Evolutionary conservation across 495 filamentous ascomycete species (phyloP), one percentile per base, ranked within the genome.

Genomic region (Podospora conica): DNA sequence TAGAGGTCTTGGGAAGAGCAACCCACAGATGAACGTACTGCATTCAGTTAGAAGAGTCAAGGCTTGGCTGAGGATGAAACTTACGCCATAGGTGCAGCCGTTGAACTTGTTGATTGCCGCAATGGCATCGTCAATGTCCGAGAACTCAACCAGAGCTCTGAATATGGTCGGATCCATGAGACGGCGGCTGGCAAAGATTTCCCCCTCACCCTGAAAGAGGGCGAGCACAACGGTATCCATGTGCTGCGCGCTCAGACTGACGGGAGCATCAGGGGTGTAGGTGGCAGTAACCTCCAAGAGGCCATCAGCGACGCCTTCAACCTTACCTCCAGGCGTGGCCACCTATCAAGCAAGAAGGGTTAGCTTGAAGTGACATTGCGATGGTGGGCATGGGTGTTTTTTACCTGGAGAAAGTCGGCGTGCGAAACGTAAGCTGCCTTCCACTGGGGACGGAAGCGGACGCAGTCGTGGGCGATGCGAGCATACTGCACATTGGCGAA

Each of bases 401-500:
- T 59, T 71, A 81, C 80, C 59, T 69, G 59, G n/a, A 68, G 65
- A 66, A 80, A 82, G 22, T 84, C 78, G 58, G 65, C 72, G 3
- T 80, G 74, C 21, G 76, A 75, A 21, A 89, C 77, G 61, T 82
- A 85, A 58, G 79, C 73, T 12, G 81, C 78, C 31, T 69, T 63
- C 82, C 85, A 89, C 48, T 81, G 79, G n/a, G 72, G 76, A 61
- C 75, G 71, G 56, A 77, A 72, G 31, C 77, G 72, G 55, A 84
- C 68, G 18, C 80, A 81, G 29, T 78, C 73, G 64, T 80, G 78
- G 20, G 81, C 76, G 22, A 78, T 78, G 54, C 75, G 80, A 28
- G 85, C 81, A 69, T 88, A 85, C 62, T 80, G 79, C 55, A 89
- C 83, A 66, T 90, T 84, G 15, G 78, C 73, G 67, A 88, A 83